Evolutionary conservation across 140 eudicot species (phyloP).

Genomic region (Cichorium intybus): DNA sequence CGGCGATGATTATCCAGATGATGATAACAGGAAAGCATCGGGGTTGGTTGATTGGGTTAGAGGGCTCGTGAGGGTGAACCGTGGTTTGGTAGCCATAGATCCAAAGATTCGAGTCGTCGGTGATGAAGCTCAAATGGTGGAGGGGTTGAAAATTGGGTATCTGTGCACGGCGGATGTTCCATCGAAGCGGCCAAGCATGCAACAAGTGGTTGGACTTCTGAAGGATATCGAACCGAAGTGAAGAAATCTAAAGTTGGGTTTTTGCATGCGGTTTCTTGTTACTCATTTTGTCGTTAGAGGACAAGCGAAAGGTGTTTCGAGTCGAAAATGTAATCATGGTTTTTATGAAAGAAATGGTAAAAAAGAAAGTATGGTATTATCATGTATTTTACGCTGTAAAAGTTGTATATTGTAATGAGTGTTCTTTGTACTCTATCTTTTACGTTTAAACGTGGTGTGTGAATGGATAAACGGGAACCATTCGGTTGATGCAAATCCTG

Average conservation of each 20-base stretch:
- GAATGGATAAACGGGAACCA: too few species aligned
- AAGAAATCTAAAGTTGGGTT: constrained; percentile 17
- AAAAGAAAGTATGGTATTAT: background rate
- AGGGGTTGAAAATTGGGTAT: constrained; percentile 81
- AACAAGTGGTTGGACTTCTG: constrained; percentile 81
- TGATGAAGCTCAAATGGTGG: constrained; percentile 56
- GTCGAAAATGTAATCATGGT: background rate
- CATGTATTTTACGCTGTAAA: background rate
- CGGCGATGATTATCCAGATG: constrained; percentile 61
- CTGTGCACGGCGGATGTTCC: constrained; percentile 85
- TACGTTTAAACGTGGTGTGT: too few species aligned
- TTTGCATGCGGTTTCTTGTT: background rate
- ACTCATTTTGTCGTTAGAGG: background rate
- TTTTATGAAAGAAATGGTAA: background rate
- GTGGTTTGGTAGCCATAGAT: constrained; percentile 50
- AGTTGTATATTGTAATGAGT: constrained; percentile 7
- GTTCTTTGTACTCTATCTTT: background rate
- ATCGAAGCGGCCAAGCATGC: constrained; percentile 79
- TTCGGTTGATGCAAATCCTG: too few species aligned
- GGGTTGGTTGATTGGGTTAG: constrained; percentile 72
- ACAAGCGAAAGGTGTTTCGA: background rate
- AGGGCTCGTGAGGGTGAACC: constrained; percentile 60
- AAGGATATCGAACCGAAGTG: constrained; percentile 70
- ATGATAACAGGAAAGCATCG: constrained; percentile 38
- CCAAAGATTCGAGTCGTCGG: constrained; percentile 67